Evolutionary conservation across 2,329 filamentous ascomycete species (phyloP), one percentile per base, ranked within the genome.

Genomic region (Ophiostoma tasmaniense): DNA sequence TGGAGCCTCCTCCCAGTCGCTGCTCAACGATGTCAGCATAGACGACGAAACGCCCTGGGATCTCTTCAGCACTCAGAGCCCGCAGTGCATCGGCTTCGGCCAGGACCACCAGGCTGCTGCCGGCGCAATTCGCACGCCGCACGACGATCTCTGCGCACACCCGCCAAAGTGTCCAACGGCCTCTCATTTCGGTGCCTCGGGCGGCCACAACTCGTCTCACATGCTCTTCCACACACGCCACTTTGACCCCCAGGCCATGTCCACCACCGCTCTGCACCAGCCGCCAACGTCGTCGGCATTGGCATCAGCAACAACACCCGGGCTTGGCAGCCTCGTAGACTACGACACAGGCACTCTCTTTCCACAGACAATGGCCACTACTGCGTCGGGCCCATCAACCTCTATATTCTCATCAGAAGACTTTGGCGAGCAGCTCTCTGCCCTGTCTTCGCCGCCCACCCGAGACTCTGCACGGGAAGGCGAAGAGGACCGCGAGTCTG

Each of bases 161-260:
- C 69, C 70, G 20, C 70, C 72, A 33, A 72, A 70, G 59, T 71
- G 71, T 37, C 67, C 68, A 1, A 70, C 71, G 13, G 52, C 68
- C 13, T 67, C 64, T 28, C 64, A 70, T 20, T 17, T 39, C 3
- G 68, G 66, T 45, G 37, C 59, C 65, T 66, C 61, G 42, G 66
- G 64, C 35, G 67, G 28, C 42, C 42, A 66, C 61, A 39, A 37
- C 66, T 14, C 69, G 0, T 62, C 69, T 1, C 70, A 72, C 39
- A 71, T 72, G 71, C 71, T 72, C 67, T 72, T 73, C 35, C 71
- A 72, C 67, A 70, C 68, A 5, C 69, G 72, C 30, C 72, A 71
- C 22, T 71, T 66, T 59, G 65, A 71, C 11, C 66, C 68, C 8
- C 42, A 37, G 35, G 37, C 33, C 28, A 39, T 67, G 62, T 52